Evolutionary conservation across 305 asterid species (phyloP).

Genomic region (Fraxinus ornus): DNA sequence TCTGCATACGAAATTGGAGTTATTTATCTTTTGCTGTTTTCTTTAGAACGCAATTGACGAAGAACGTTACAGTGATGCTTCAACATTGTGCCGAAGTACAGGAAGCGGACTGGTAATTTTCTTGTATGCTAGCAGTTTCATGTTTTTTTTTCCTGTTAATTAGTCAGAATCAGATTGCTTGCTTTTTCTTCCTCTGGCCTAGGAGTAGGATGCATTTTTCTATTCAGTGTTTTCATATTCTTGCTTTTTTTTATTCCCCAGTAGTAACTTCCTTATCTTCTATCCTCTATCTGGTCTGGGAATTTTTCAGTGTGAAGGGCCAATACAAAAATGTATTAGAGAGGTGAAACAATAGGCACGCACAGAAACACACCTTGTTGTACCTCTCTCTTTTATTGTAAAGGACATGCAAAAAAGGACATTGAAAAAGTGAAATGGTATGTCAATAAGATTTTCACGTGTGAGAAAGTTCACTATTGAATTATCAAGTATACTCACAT

Average conservation of each 20-base stretch:
- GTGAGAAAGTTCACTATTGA: neutral
- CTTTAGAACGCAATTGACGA: conserved; percentile 66
- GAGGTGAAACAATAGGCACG: neutral
- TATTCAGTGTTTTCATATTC: neutral
- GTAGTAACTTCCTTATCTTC: neutral
- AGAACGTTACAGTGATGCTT: conserved; percentile 93
- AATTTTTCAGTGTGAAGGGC: neutral
- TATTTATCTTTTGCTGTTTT: conserved; percentile 19
- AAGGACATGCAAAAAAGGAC: neutral
- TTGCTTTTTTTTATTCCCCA: neutral
- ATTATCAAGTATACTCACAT: neutral
- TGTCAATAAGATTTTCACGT: neutral
- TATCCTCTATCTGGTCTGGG: neutral
- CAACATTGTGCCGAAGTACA: conserved; percentile 71
- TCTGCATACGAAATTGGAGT: conserved; percentile 11
- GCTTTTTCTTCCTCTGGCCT: conserved; percentile 8
- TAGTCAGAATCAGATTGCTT: neutral
- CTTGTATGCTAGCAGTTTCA: conserved; percentile 19
- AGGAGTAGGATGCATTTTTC: conserved; percentile 1
- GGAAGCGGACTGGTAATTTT: conserved; percentile 94
- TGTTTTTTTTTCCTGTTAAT: neutral
- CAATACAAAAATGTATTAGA: neutral
- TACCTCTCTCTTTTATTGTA: neutral
- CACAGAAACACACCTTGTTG: neutral
- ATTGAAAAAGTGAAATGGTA: neutral